These are phyloP conservation scores for Starmerella vitae DNA, from an alignment of 805 yeast genomes.

Conservation along the genomic window DNA sequence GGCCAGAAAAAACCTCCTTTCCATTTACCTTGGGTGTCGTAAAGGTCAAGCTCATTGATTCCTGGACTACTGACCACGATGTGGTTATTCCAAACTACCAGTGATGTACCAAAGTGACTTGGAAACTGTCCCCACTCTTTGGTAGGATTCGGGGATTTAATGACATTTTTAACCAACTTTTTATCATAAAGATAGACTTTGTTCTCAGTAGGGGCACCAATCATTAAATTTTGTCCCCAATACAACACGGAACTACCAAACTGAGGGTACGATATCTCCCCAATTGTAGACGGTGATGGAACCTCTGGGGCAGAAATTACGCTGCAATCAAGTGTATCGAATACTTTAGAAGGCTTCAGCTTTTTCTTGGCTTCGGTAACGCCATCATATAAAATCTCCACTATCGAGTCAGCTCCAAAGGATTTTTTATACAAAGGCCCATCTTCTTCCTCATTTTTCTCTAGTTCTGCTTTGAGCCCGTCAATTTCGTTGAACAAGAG, in stretches of 20 bases:
- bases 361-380: not conserved
- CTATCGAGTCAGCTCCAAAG: not conserved
- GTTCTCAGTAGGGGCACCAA: constrained; percentile 18
- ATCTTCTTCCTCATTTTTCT: not conserved
- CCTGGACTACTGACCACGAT: constrained; percentile 44
- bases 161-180: constrained; percentile 2
- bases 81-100: constrained; percentile 28
- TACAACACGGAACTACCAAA: constrained; percentile 9
- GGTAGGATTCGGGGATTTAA: constrained; percentile 3
- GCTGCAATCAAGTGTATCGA: not conserved
- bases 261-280: constrained; percentile 2
- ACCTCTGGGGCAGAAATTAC: constrained; percentile 4
- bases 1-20: constrained; percentile 24
- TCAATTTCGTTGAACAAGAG: not conserved
- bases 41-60: constrained; percentile 32
- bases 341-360: not conserved
- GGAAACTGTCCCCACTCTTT: constrained; percentile 14
- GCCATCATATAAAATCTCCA: not conserved
- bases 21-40: constrained; percentile 20
- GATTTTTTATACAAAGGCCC: not conserved
- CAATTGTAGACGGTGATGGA: not conserved
- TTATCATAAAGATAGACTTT: constrained; percentile 12
- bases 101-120: constrained; percentile 33
- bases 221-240: constrained; percentile 16
- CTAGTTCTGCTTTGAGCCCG: not conserved